These are phyloP conservation scores for Truncatella angustata DNA, from an alignment of 2,329 filamentous ascomycete species.

Conservation along the genomic window DNA sequence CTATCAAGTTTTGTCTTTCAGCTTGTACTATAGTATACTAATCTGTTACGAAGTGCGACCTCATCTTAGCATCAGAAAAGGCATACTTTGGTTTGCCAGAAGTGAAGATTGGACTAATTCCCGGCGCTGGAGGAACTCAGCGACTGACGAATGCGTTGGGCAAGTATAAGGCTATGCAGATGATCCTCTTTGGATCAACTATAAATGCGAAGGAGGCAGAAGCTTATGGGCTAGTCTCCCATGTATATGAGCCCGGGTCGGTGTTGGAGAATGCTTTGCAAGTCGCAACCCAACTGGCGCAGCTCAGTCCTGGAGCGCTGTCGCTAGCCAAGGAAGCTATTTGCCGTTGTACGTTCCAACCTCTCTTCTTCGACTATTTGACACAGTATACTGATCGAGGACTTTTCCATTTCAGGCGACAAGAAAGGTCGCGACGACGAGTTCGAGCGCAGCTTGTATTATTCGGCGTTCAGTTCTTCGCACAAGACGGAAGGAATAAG, in stretches of 20 bases:
- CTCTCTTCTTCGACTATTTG: background rate
- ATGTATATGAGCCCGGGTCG: constrained; percentile 29
- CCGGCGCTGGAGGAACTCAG: constrained; percentile 86
- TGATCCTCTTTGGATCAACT: constrained; percentile 40
- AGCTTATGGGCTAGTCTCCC: constrained; percentile 38
- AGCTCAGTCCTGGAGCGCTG: constrained; percentile 1
- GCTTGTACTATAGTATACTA: background rate
- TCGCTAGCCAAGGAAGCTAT: constrained; percentile 18
- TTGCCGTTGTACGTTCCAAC: constrained; percentile 2
- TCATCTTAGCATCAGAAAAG: constrained; percentile 70
- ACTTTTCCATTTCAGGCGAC: constrained; percentile 2
- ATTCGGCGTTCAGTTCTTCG: constrained; percentile 10
- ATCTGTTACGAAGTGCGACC: constrained; percentile 29
- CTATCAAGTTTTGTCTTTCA: no score
- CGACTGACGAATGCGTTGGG: constrained; percentile 32
- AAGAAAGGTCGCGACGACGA: constrained; percentile 9
- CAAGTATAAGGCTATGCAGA: constrained; percentile 42
- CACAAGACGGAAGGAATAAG: constrained; percentile 7
- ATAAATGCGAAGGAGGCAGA: constrained; percentile 35
- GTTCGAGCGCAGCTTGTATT: constrained; percentile 11
- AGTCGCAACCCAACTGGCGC: constrained; percentile 24
- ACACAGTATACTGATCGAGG: background rate
- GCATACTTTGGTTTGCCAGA: constrained; percentile 95
- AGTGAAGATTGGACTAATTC: constrained; percentile 89
- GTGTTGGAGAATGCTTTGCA: constrained; percentile 36